Evolutionary conservation across 2,329 filamentous ascomycete species (phyloP).

Genomic region (Sporothrix variecibatus): DNA sequence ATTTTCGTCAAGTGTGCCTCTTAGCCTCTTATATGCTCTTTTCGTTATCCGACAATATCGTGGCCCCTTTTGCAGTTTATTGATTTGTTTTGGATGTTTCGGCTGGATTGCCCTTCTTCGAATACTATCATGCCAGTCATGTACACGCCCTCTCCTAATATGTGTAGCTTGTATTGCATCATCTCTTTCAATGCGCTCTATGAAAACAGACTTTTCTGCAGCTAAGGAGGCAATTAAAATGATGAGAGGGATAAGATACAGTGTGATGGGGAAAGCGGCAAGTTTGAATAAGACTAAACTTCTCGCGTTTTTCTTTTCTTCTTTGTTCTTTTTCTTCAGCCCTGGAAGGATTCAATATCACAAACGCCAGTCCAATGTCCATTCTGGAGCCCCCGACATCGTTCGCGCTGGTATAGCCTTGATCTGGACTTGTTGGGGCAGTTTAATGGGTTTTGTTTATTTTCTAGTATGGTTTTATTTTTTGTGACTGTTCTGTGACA

Average conservation of each 20-base stretch:
- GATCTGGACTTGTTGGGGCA: neutral
- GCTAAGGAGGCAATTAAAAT: neutral
- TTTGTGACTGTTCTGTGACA: neutral
- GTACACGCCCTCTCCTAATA: neutral
- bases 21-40: neutral
- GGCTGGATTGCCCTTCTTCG: neutral
- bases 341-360: neutral
- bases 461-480: neutral
- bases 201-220: neutral
- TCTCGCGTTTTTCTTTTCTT: neutral
- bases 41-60: neutral
- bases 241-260: neutral
- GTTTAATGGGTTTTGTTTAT: neutral
- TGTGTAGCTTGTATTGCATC: too few species aligned
- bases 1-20: neutral
- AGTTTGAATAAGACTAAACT: neutral
- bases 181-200: neutral
- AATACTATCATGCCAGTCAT: neutral
- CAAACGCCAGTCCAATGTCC: neutral
- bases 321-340: neutral
- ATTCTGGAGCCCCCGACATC: neutral
- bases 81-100: neutral
- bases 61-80: neutral
- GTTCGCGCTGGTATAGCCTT: neutral
- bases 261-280: neutral